phyloP scores from a whole-genome alignment of 2,329 filamentous ascomycete genomes.

The Clonostachys byssicola region DNA sequence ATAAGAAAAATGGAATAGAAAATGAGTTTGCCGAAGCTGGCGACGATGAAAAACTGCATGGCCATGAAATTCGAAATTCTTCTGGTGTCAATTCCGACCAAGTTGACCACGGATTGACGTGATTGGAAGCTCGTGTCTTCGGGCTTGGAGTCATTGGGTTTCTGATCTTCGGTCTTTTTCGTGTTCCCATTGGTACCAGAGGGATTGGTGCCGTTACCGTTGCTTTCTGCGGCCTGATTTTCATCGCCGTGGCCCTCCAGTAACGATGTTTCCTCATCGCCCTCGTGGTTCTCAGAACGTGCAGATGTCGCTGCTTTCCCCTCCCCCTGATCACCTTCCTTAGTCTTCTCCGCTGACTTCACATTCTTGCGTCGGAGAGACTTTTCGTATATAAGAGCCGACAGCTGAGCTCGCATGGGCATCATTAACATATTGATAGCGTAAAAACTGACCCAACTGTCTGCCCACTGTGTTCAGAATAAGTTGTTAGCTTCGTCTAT shows the following conservation, averaged over 20 bases:
- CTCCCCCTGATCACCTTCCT: slow-evolving; percentile 20
- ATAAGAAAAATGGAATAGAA: slow-evolving; percentile 64
- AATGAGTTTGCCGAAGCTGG: slow-evolving; percentile 56
- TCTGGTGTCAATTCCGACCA: slow-evolving; percentile 72
- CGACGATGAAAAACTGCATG: slow-evolving; percentile 62
- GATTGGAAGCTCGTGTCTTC: slow-evolving; percentile 31
- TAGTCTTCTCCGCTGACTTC: slow-evolving; percentile 46
- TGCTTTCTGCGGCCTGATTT: slow-evolving; percentile 7
- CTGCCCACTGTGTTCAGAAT: slow-evolving; percentile 41
- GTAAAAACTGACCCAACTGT: slow-evolving; percentile 64
- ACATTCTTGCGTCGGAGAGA: slow-evolving; percentile 74
- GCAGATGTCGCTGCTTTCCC: not conserved
- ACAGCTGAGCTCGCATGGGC: slow-evolving; percentile 65
- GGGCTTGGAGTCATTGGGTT: slow-evolving; percentile 43
- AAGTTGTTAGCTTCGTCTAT: not conserved
- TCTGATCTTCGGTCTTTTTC: slow-evolving; percentile 37
- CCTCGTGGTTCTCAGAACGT: slow-evolving; percentile 4
- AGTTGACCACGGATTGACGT: slow-evolving; percentile 69
- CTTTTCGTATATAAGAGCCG: slow-evolving; percentile 72
- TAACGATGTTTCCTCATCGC: slow-evolving; percentile 12
- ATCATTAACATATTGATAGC: slow-evolving; percentile 59
- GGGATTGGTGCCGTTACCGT: slow-evolving; percentile 8
- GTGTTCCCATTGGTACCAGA: slow-evolving; percentile 27
- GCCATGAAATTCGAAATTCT: slow-evolving; percentile 66
- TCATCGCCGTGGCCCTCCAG: not conserved